Evolutionary conservation across 2,329 filamentous ascomycete species (phyloP), one percentile per base, ranked within the genome.

Genomic region (Scleromitrula shiraiana): DNA sequence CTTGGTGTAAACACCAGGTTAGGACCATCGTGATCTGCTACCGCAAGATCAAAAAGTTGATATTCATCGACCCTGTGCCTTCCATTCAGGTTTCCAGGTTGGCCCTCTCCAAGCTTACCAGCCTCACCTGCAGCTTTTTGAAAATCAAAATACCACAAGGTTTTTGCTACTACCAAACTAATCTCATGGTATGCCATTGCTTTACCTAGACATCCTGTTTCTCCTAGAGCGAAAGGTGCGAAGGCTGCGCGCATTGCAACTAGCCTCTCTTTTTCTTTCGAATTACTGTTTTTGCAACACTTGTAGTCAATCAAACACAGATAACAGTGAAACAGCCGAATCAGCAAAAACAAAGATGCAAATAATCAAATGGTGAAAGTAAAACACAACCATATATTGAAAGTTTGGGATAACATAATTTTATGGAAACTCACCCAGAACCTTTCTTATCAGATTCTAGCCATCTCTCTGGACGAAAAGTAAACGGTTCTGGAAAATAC

Each of bases 61-160:
- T 17, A 37, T 2, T 27, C 15, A 15, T 36, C 8, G 3, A 2
- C 17, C 14, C n/a, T n/a, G 8, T 7, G 5, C 15, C 7, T 8
- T 4, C 27, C 4, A 9, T 3, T 12, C 5, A 0, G 4, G 7
- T 19, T 12, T 6, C 26, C 27, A 5, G 2, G 8, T 0, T 2
- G 2, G 14, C 12, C 19, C 15, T 36, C 14, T 5, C 15, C 15
- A 7, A 36, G 9, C 2, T 17, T 37, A 7, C 6, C 32, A 3
- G 23, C 4, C 2, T 44, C 9, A 7, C 22, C 41, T 8, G 10
- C 0, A 26, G 32, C 22, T 19, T 14, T 7, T 3, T 2, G 0
- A 27, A 36, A 44, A 2, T 23, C 32, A 15, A 45, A 15, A 5
- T 7, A 10, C 15, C n/a, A 45, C 1, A 45, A 1, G 0, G 24